Evolutionary conservation across 1,284 basidiomycete genomes (phyloP).

Genomic region (Pseudozyma sp.): DNA sequence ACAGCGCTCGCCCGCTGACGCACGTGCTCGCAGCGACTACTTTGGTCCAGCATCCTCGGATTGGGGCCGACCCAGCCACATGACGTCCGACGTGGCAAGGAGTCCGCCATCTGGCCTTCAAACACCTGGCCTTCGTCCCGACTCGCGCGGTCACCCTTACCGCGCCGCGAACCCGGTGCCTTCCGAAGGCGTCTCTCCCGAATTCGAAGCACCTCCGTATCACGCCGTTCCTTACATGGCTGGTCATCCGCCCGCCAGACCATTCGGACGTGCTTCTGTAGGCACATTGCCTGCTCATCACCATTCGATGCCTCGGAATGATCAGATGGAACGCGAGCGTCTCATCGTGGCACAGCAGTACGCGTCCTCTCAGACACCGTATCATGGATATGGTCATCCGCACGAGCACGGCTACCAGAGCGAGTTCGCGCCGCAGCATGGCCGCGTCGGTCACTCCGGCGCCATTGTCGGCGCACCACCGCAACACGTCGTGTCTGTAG

Average conservation of each 20-base stretch:
- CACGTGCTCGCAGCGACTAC: constrained; percentile 37
- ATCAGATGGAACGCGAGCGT: constrained; percentile 34
- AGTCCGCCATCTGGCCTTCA: constrained; percentile 17
- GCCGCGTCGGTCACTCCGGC: constrained; percentile 13
- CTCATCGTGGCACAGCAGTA: constrained; percentile 30
- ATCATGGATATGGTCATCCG: constrained; percentile 4
- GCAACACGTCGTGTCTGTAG: constrained; percentile 30
- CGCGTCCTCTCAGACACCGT: constrained; percentile 2
- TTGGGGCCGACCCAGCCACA: constrained; percentile 16
- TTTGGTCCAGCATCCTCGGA: constrained; percentile 27
- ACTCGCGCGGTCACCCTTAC: constrained; percentile 20
- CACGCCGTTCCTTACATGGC: constrained; percentile 3
- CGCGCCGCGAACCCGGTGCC: constrained; percentile 15
- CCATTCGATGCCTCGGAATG: constrained; percentile 13
- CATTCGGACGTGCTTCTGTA: constrained; percentile 8
- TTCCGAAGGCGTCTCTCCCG: constrained; percentile 13
- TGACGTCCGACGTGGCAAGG: constrained; percentile 10
- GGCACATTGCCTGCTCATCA: constrained; percentile 6
- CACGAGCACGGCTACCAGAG: constrained; percentile 30
- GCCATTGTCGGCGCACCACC: constrained; percentile 12
- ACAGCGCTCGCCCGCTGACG: constrained; percentile 31
- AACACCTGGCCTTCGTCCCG: constrained; percentile 6
- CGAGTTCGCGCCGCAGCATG: constrained; percentile 28
- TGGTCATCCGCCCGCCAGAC: constrained; percentile 7
- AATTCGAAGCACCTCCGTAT: constrained; percentile 21